Conservation (phyloP, 331 rosid species). For the Quercus phellos region DNA sequence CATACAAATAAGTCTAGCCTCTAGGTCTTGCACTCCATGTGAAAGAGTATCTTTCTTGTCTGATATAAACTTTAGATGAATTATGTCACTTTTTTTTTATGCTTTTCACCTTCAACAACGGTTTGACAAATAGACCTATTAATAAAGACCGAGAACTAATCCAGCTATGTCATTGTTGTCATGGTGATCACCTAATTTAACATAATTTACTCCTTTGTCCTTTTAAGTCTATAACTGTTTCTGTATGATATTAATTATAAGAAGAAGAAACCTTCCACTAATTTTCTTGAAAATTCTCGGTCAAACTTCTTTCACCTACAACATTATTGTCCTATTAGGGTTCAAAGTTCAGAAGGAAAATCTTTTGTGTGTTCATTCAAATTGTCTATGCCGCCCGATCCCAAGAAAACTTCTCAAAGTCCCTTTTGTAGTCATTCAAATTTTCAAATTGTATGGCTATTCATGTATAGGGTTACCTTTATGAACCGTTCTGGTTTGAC, state of each 20-base stretch:
- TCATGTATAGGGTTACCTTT: too few relatives aligned
- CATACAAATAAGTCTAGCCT: not conserved
- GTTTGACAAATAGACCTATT: not conserved
- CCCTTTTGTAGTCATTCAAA: not conserved
- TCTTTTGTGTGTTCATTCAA: too few relatives aligned
- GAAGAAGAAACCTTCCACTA: not conserved
- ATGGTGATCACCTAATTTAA: not conserved
- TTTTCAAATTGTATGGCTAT: too few relatives aligned
- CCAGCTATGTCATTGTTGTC: not conserved
- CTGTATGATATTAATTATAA: not conserved
- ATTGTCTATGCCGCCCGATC: not conserved
- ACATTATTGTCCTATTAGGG: too few relatives aligned
- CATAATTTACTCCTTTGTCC: not conserved
- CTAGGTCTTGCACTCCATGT: not conserved
- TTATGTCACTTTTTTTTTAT: not conserved
- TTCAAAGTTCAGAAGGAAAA: too few relatives aligned
- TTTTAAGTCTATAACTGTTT: not conserved
- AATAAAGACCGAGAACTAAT: not conserved
- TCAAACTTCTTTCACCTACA: not conserved
- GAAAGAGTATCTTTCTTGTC: not conserved
- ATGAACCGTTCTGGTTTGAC: too few relatives aligned
- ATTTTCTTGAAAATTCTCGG: not conserved
- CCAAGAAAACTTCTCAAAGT: not conserved
- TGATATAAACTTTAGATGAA: not conserved
- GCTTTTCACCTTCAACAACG: too few relatives aligned